These are phyloP conservation scores for Fusarium longipes DNA, from an alignment of 2,329 filamentous ascomycete genomes.

Conservation along the genomic window DNA sequence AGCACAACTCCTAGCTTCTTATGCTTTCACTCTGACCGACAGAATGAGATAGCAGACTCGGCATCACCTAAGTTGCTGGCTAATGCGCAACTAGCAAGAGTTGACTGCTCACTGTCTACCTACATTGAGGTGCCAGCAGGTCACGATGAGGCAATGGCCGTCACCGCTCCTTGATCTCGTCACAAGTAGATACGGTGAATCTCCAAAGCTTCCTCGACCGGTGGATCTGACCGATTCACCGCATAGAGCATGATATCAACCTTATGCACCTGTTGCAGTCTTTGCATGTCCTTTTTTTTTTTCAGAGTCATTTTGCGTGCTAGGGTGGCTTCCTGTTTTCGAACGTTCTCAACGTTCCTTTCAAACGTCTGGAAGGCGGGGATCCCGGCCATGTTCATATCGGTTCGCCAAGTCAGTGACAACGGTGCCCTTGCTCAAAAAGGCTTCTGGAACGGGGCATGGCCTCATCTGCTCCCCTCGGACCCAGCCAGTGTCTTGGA, in stretches of 20 bases:
- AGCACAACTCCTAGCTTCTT: slow-evolving; percentile 19
- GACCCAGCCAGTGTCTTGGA: slow-evolving; percentile 5
- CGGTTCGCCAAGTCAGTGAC: slow-evolving; percentile 5
- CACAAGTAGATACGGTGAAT: slow-evolving; percentile 21
- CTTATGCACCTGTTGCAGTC: slow-evolving; percentile 2
- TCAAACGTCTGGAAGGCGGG: slow-evolving; percentile 1
- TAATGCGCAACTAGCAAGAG: slow-evolving; percentile 30
- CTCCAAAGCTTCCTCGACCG: neutral
- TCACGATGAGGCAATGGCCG: slow-evolving; percentile 22
- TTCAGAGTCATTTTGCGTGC: neutral
- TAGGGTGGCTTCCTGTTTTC: slow-evolving; percentile 1
- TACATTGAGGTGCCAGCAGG: neutral
- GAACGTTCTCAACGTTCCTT: neutral
- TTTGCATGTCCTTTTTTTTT: too few relatives aligned
- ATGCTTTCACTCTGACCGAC: slow-evolving; percentile 33
- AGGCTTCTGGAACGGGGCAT: slow-evolving; percentile 44
- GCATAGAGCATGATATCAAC: slow-evolving; percentile 9
- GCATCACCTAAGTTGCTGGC: slow-evolving; percentile 6
- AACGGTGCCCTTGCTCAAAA: slow-evolving; percentile 24
- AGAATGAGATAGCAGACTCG: slow-evolving; percentile 25
- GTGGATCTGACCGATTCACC: slow-evolving; percentile 17
- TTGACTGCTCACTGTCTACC: neutral
- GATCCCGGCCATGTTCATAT: slow-evolving; percentile 1
- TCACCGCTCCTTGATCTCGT: slow-evolving; percentile 37
- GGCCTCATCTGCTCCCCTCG: slow-evolving; percentile 40